Base-by-base conservation (phyloP, 2,329 filamentous ascomycete species). In the Endoconidiophora polonica region DNA sequence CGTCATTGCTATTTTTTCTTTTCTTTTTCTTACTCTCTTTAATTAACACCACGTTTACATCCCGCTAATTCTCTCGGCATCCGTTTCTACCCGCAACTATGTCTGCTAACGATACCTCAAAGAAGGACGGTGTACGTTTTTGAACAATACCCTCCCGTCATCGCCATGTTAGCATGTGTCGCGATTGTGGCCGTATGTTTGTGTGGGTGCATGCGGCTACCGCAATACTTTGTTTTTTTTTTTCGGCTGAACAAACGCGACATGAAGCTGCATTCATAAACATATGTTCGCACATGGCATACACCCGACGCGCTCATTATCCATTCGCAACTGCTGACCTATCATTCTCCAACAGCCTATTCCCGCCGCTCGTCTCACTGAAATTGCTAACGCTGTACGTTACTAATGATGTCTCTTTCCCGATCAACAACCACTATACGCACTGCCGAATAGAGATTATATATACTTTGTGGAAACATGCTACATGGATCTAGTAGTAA, bases 321-420 rank as follows among this genome's bases (percentile, higher is more conserved):
- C 29, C 29, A 33, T 33, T 16, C 22, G 4, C n/a, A 22, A 39
- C 40, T 51, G 18, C 46, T 50, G 33, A 54, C 49, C 37, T 37
- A 48, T 10, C 23, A 24, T 6, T 33, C 4, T 49, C n/a, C n/a
- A 9, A 36, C 60, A 90, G 83, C 86, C 86, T 54, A 74, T 94
- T 59, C 74, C 83, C 54, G 73, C 79, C 58, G 80, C 78, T 60
- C 74, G 86, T 57, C 76, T 94, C 57, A 83, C 82, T 69, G 84
- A 91, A 69, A 90, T 94, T 63, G 81, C 84, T 58, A 79, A 77
- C 62, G 83, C 90, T 71, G 85, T 90, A 74, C 60, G 77, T 69
- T 54, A 9, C 9, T 12, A 33, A 33, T 9, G 29, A 33, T 18
- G 16, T 2, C 16, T 18, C 14, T 39, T 39, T 51, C 52, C 52